Evolutionary conservation across 2,329 filamentous ascomycete species (phyloP).

Genomic region (Botrytis fragariae): DNA sequence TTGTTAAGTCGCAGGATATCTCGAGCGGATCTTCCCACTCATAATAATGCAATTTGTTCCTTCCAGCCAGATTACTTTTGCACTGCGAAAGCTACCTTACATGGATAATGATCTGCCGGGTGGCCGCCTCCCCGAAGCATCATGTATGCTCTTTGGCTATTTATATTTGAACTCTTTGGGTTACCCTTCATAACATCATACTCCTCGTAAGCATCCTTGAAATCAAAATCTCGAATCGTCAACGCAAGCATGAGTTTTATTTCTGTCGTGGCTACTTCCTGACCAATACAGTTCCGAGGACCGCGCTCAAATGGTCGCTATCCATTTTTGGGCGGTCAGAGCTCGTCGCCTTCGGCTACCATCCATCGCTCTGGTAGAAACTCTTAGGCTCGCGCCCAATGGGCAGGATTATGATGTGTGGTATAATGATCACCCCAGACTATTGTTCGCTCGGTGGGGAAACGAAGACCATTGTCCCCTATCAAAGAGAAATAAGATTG

Average conservation of each 20-base stretch:
- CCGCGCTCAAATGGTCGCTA: constrained; percentile 57
- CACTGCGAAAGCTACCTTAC: neutral
- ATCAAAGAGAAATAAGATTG: neutral
- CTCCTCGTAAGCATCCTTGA: constrained; percentile 9
- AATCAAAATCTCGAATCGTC: constrained; percentile 21
- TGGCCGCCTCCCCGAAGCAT: neutral
- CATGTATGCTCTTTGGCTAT: constrained; percentile 14
- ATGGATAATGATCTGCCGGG: neutral
- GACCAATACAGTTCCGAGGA: constrained; percentile 55
- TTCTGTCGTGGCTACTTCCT: constrained; percentile 51
- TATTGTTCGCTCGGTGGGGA: neutral
- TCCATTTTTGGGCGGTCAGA: constrained; percentile 42
- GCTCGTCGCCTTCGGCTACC: constrained; percentile 38
- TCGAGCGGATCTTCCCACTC: too few species aligned
- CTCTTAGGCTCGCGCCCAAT: constrained; percentile 45
- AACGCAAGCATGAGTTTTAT: constrained; percentile 48
- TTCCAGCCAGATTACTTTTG: too few species aligned
- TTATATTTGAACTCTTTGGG: neutral
- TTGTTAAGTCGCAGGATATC: neutral
- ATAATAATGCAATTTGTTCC: too few species aligned
- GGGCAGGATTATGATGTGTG: constrained; percentile 41
- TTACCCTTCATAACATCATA: neutral
- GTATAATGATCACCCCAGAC: constrained; percentile 7
- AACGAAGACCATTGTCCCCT: neutral
- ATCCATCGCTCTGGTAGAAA: constrained; percentile 51